Percentiles rank a stretch among this genome's conserved stretches.
These are phyloP conservation scores for Pythium chondricola DNA, from an alignment of 352 stramenopile species.

Conservation along the genomic window DNA sequence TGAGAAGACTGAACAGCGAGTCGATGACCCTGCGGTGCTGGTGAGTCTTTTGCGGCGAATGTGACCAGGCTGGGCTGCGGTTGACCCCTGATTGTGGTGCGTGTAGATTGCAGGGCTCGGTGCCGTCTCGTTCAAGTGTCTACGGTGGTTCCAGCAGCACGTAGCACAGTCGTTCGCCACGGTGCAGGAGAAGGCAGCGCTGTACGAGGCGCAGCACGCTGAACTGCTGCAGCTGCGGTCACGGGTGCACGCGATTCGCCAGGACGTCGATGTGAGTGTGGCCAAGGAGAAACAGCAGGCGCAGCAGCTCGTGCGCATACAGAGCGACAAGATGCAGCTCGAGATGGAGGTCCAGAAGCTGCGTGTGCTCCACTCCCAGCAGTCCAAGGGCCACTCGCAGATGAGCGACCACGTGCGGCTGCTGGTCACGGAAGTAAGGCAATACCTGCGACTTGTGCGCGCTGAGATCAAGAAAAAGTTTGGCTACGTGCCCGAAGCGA, in stretches of 20 bases:
- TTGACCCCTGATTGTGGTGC: too few species aligned
- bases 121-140: slow-evolving; percentile 41
- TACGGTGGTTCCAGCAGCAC: slow-evolving; percentile 49
- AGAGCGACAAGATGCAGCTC: slow-evolving; percentile 16
- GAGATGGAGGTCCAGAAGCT: slow-evolving; percentile 17
- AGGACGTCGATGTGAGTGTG: slow-evolving; percentile 14
- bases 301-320: slow-evolving; percentile 5
- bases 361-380: slow-evolving; percentile 3
- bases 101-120: slow-evolving; percentile 36
- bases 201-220: slow-evolving; percentile 38
- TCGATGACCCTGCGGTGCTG: slow-evolving; percentile 10
- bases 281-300: slow-evolving; percentile 26
- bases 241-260: slow-evolving; percentile 20
- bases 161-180: slow-evolving; percentile 34
- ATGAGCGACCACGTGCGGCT: slow-evolving; percentile 41
- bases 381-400: slow-evolving; percentile 28
- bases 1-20: background rate
- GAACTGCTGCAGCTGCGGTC: slow-evolving; percentile 38
- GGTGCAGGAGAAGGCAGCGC: slow-evolving; percentile 37
- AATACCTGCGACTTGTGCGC: slow-evolving; percentile 63
- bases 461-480: slow-evolving; percentile 78
- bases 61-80: too few species aligned
- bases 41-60: too few species aligned
- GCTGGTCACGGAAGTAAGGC: slow-evolving; percentile 49
- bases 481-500: slow-evolving; percentile 70